A percentile compares a stretch with the other conserved stretches of the same genome.
phyloP scores from a whole-genome alignment of 2,329 filamentous ascomycete species.

The Penicillium concentricum region DNA sequence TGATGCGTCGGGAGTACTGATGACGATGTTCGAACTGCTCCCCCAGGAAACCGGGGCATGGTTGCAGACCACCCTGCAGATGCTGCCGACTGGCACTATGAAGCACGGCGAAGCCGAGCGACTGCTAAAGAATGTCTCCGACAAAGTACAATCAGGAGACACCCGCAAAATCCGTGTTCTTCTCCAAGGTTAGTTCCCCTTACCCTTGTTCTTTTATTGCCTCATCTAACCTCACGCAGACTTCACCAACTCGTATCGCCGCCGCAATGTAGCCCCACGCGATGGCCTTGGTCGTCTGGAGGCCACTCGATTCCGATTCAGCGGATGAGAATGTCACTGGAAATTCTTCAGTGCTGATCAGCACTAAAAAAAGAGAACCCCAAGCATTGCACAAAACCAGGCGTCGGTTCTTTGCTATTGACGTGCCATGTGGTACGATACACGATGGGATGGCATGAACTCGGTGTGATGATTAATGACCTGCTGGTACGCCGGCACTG shows the following conservation, averaged over 20 bases:
- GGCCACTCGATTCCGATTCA: conserved; percentile 82
- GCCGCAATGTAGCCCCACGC: conserved; percentile 90
- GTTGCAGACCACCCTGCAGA: conserved; percentile 78
- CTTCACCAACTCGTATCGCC: conserved; percentile 91
- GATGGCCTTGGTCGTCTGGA: conserved; percentile 87
- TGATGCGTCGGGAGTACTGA: conserved; percentile 87
- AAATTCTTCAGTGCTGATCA: conserved; percentile 12
- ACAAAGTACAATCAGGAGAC: conserved; percentile 67
- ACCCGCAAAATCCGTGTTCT: conserved; percentile 78
- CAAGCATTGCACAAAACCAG: conserved; percentile 24
- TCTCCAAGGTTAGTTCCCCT: conserved; percentile 59
- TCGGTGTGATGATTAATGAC: conserved; percentile 26
- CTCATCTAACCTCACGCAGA: conserved; percentile 49
- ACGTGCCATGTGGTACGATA: conserved; percentile 20
- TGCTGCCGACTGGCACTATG: conserved; percentile 80
- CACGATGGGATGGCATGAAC: conserved; percentile 19
- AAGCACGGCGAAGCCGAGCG: conserved; percentile 76
- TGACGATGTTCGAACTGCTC: conserved; percentile 83
- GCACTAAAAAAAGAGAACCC: conserved; percentile 12
- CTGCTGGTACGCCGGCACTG: conserved; percentile 12
- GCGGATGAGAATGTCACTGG: conserved; percentile 43
- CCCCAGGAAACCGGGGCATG: conserved; percentile 76
- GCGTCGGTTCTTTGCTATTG: conserved; percentile 21
- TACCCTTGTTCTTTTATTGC: neutral
- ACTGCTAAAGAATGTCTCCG: conserved; percentile 75